phyloP scores from a whole-genome alignment of 148 eudicot genomes.

The Silene conica region DNA sequence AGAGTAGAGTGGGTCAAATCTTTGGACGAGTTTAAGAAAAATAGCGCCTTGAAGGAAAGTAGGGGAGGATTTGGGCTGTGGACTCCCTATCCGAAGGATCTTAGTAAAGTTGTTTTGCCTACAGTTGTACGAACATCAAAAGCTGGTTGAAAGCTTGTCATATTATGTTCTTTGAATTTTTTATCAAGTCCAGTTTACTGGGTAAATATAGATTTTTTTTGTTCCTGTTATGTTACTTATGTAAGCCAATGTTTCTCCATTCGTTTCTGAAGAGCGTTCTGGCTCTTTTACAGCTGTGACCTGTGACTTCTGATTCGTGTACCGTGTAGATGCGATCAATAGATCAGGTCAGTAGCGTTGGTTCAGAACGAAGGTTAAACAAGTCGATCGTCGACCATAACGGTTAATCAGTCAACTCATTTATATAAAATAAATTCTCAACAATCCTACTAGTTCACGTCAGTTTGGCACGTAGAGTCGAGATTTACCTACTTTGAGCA shows the following conservation, averaged over 20 bases:
- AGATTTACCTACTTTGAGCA: background rate
- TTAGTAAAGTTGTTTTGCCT: constrained; percentile 68
- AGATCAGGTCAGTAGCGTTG: too few relatives aligned
- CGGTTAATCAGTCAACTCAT: too few relatives aligned
- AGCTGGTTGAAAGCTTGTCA: constrained; percentile 48
- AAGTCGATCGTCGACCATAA: too few relatives aligned
- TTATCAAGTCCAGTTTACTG: background rate
- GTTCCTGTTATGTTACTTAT: background rate
- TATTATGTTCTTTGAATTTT: background rate
- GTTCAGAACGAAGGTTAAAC: too few relatives aligned
- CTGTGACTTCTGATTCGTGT: background rate
- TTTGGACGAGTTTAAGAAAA: constrained; percentile 62
- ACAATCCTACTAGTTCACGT: background rate
- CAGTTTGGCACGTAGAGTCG: background rate
- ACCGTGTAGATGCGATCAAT: background rate
- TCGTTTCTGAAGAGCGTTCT: background rate
- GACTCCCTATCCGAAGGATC: constrained; percentile 87
- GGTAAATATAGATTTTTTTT: constrained; percentile 11
- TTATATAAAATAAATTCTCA: too few relatives aligned
- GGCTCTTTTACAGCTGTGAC: background rate
- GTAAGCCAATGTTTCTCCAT: background rate
- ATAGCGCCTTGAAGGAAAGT: constrained; percentile 59
- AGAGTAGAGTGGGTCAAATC: constrained; percentile 90
- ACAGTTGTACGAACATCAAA: constrained; percentile 78
- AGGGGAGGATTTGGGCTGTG: constrained; percentile 95